phyloP scores from a whole-genome alignment of 2,329 filamentous ascomycete genomes.

The Trichoderma sp. region DNA sequence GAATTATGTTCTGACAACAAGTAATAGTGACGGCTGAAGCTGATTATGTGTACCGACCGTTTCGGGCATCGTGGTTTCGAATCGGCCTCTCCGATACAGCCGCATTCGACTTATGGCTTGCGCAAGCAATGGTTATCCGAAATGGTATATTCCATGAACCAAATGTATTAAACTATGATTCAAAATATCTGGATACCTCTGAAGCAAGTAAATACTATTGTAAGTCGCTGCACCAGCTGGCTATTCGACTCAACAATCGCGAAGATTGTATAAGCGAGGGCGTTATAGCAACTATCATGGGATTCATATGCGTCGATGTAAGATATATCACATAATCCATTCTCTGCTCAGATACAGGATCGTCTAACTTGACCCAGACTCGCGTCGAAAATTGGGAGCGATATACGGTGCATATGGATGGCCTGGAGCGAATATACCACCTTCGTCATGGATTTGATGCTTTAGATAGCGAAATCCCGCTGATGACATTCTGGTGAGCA shows the following conservation, averaged over 20 bases:
- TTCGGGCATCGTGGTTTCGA: constrained; percentile 8
- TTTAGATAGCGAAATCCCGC: neutral
- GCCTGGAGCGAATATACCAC: constrained; percentile 4
- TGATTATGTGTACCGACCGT: constrained; percentile 14
- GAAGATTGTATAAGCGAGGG: neutral
- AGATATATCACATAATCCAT: neutral
- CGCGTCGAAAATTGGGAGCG: constrained; percentile 7
- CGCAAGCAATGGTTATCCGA: constrained; percentile 2
- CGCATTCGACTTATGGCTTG: constrained; percentile 17
- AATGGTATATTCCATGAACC: neutral
- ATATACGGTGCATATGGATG: constrained; percentile 14
- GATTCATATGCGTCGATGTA: constrained; percentile 21
- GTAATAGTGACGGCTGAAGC: constrained; percentile 4
- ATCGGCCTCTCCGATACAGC: constrained; percentile 7
- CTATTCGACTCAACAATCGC: neutral
- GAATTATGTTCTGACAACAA: neutral
- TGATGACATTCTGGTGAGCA: constrained; percentile 11
- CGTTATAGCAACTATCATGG: constrained; percentile 16
- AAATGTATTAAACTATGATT: neutral
- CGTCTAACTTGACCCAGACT: neutral
- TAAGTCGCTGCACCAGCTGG: neutral
- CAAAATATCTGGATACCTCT: neutral
- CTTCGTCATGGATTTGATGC: constrained; percentile 12
- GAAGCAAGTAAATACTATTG: constrained; percentile 10
- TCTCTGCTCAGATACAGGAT: too few relatives aligned